Percentiles rank a stretch among this genome's conserved stretches.
Conservation (phyloP, 352 stramenopile species). For the Globisporangium nagaii region DNA sequence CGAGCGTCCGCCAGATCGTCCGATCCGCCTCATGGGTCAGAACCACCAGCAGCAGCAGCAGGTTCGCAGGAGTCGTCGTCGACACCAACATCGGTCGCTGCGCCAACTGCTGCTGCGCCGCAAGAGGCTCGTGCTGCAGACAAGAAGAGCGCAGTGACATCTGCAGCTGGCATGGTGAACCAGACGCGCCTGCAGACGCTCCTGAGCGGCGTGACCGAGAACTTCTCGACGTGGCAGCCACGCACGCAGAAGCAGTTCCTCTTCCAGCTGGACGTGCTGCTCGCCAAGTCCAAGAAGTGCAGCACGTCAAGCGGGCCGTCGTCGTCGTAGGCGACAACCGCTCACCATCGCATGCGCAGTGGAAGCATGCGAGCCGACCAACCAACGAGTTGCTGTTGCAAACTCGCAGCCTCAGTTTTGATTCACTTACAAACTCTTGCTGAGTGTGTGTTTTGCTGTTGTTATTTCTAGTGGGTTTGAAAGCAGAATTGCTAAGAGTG, state of each 20-base stretch:
- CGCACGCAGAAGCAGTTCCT: conserved; percentile 14
- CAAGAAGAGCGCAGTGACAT: neutral
- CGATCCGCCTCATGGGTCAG: neutral
- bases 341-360: no score
- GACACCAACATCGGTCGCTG: neutral
- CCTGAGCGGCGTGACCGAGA: neutral
- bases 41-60: neutral
- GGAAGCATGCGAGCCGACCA: no score
- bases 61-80: no score
- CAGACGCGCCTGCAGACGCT: conserved; percentile 3
- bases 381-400: no score
- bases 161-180: neutral
- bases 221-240: conserved; percentile 4
- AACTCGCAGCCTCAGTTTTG: neutral
- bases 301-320: neutral
- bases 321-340: no score
- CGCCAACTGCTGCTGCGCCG: neutral
- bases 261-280: conserved; percentile 11
- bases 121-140: neutral
- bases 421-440: neutral
- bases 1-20: no score
- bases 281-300: conserved; percentile 5
- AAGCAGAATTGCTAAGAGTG: no score
- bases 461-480: no score
- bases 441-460: no score